Evolutionary conservation across 2,329 filamentous ascomycete species (phyloP).

Genomic region (Uncinocarpus reesii): DNA sequence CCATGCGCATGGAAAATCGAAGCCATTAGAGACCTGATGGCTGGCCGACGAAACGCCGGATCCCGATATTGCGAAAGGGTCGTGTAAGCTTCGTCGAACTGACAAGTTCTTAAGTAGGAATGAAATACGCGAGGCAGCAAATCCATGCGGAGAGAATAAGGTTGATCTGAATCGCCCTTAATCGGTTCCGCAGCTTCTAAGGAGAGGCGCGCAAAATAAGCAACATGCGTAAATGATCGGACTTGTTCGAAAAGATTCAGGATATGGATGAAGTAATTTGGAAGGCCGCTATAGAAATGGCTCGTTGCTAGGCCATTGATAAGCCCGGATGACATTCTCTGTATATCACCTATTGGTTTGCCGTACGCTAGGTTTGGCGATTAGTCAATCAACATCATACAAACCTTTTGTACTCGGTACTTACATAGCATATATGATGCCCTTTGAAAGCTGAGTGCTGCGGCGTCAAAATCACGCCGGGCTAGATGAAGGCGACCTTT

Average conservation of each 20-base stretch:
- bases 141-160: constrained; percentile 48
- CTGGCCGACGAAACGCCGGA: constrained; percentile 58
- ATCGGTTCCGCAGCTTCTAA: constrained; percentile 49
- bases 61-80: constrained; percentile 65
- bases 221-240: constrained; percentile 66
- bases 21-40: constrained; percentile 56
- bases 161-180: constrained; percentile 24
- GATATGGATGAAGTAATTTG: constrained; percentile 80
- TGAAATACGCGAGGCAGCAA: constrained; percentile 77
- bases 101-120: constrained; percentile 64
- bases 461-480: constrained; percentile 61
- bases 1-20: constrained; percentile 33
- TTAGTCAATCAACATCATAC: too few species aligned
- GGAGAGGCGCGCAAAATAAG: constrained; percentile 70
- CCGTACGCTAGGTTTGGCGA: constrained; percentile 33
- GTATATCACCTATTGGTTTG: constrained; percentile 36
- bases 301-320: constrained; percentile 67
- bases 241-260: constrained; percentile 69
- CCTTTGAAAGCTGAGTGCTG: constrained; percentile 67
- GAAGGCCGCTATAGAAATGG: constrained; percentile 59
- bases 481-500: constrained; percentile 70
- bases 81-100: constrained; percentile 73
- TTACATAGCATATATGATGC: constrained; percentile 73
- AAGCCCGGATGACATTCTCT: constrained; percentile 47
- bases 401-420: too few species aligned